Evolutionary conservation across 768 basidiomycete genomes (phyloP).

Genomic region (Antrodiella citrinella): DNA sequence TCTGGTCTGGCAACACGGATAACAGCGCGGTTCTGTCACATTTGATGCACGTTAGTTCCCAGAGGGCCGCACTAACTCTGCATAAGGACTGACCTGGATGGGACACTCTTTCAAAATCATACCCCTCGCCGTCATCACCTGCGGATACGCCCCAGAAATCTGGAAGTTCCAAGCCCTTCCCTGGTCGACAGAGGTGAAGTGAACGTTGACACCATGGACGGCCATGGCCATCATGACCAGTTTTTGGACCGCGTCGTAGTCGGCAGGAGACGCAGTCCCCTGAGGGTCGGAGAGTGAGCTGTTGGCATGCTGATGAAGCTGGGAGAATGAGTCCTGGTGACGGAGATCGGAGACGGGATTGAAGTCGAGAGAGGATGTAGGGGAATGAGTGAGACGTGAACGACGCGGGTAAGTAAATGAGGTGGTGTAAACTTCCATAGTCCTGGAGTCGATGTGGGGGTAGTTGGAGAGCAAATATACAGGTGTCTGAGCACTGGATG

Average conservation of each 20-base stretch:
- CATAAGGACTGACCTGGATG: constrained; percentile 63
- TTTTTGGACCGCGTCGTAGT: constrained; percentile 71
- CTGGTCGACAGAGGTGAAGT: constrained; percentile 66
- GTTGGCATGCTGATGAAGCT: constrained; percentile 26
- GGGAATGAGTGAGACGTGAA: constrained; percentile 59
- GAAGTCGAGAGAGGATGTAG: constrained; percentile 58
- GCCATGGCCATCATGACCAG: constrained; percentile 68
- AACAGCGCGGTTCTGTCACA: constrained; percentile 62
- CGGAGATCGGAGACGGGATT: constrained; percentile 38
- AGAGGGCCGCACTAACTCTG: neutral
- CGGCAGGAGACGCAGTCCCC: constrained; percentile 32
- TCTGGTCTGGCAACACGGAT: constrained; percentile 92
- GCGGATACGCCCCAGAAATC: constrained; percentile 84
- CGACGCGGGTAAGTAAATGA: constrained; percentile 89
- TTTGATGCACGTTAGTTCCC: constrained; percentile 4
- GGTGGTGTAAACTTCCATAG: constrained; percentile 93
- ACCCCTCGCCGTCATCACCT: constrained; percentile 86
- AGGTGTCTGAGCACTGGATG: constrained; percentile 15
- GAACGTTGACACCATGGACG: constrained; percentile 76
- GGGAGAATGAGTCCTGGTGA: constrained; percentile 26
- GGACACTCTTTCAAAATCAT: constrained; percentile 87
- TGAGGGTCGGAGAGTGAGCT: constrained; percentile 24
- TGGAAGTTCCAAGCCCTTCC: constrained; percentile 82
- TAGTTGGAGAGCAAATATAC: constrained; percentile 20
- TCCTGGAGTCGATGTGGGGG: constrained; percentile 11